Conservation (phyloP, 2,329 filamentous ascomycete species). For the Fusarium mangiferae region DNA sequence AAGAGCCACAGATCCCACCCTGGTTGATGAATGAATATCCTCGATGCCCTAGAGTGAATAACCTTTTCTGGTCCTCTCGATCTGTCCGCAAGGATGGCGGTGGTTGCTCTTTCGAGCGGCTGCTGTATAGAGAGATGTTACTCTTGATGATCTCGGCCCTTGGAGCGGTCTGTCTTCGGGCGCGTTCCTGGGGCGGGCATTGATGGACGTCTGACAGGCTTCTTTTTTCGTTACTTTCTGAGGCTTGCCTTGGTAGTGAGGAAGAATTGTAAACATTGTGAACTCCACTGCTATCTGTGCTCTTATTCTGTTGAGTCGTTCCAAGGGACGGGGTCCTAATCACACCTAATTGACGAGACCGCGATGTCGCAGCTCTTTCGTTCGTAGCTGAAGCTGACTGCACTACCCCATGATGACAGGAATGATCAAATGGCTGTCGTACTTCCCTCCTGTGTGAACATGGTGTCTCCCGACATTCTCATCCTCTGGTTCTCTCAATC, state of each 20-base stretch:
- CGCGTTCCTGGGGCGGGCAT: conserved; percentile 81
- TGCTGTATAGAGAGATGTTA: conserved; percentile 81
- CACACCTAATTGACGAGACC: too few relatives aligned
- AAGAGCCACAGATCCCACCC: conserved; percentile 90
- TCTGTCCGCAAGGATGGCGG: conserved; percentile 65
- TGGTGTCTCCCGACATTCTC: background rate
- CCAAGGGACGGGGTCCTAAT: too few relatives aligned
- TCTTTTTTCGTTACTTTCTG: conserved; percentile 63
- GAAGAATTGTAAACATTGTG: conserved; percentile 54
- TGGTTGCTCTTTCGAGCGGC: conserved; percentile 26
- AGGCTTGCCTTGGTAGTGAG: conserved; percentile 60
- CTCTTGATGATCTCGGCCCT: conserved; percentile 90
- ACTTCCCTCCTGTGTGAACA: background rate
- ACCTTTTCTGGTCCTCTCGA: conserved; percentile 40
- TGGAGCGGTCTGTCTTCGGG: conserved; percentile 78
- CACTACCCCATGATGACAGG: background rate
- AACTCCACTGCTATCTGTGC: too few relatives aligned
- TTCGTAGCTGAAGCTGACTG: too few relatives aligned
- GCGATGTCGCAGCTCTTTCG: too few relatives aligned
- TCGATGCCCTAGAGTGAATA: conserved; percentile 66
- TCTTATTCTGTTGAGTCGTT: too few relatives aligned
- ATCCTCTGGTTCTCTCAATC: background rate
- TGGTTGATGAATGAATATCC: conserved; percentile 68
- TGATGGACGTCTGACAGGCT: conserved; percentile 90
- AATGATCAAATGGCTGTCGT: background rate